Evolutionary conservation across 1,284 basidiomycete genomes (phyloP).

Genomic region (Sporisorium scitamineum): DNA sequence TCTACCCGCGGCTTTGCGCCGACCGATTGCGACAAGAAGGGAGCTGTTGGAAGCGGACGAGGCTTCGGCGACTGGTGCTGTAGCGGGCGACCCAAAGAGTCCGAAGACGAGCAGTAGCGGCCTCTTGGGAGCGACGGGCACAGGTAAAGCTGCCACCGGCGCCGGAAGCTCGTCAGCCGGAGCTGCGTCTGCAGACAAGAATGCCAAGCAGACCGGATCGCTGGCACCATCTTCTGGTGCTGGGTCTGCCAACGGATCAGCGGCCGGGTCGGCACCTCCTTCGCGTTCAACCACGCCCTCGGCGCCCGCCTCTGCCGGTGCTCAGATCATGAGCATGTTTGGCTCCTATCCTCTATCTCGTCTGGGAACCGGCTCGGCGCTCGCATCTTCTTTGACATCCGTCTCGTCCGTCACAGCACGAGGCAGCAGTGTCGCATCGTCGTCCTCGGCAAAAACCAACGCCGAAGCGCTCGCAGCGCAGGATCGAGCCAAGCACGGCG

Average conservation of each 20-base stretch:
- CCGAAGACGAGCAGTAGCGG: slow-evolving; percentile 1
- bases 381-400: slow-evolving; percentile 46
- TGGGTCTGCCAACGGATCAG: slow-evolving; percentile 26
- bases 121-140: not conserved
- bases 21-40: slow-evolving; percentile 21
- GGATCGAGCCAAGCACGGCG: slow-evolving; percentile 34
- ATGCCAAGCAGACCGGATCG: slow-evolving; percentile 3
- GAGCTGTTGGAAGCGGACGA: slow-evolving; percentile 18
- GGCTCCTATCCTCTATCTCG: slow-evolving; percentile 58
- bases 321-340: slow-evolving; percentile 61
- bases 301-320: slow-evolving; percentile 35
- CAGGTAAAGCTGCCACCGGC: not conserved
- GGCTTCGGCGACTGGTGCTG: not conserved
- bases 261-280: slow-evolving; percentile 32
- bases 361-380: slow-evolving; percentile 43
- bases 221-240: slow-evolving; percentile 10
- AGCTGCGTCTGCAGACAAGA: slow-evolving; percentile 14
- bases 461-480: slow-evolving; percentile 40
- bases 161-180: not conserved
- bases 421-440: slow-evolving; percentile 46
- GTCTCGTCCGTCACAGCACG: slow-evolving; percentile 56
- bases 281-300: slow-evolving; percentile 43
- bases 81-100: slow-evolving; percentile 4
- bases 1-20: slow-evolving; percentile 31
- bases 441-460: slow-evolving; percentile 34